Conservation (phyloP, 257 asterid species). For the Apocynum venetum region DNA sequence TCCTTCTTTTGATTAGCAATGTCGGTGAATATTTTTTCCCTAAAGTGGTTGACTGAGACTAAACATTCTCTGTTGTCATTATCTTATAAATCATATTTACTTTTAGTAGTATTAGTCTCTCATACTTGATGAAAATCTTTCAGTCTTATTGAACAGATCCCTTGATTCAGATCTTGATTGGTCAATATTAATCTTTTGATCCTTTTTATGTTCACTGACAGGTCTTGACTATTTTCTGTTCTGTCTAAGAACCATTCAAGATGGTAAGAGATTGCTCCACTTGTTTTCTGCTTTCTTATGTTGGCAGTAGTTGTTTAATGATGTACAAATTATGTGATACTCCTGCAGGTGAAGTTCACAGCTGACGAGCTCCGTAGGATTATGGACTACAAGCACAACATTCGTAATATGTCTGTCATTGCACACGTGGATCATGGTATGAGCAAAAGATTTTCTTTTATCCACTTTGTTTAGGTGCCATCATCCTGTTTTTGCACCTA, state of each 20-base stretch:
- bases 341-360: conserved; percentile 45
- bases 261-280: conserved; percentile 14
- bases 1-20: too few relatives aligned
- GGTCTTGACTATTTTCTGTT: neutral
- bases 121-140: neutral
- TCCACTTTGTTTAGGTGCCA: neutral
- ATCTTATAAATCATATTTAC: too few relatives aligned
- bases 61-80: too few relatives aligned
- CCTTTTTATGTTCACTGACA: neutral
- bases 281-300: neutral
- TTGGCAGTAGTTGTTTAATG: neutral
- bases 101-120: neutral
- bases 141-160: neutral
- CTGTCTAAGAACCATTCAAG: conserved; percentile 11
- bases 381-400: conserved; percentile 43
- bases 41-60: too few relatives aligned
- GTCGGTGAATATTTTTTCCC: too few relatives aligned
- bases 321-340: neutral
- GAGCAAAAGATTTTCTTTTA: neutral
- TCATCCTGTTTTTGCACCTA: neutral
- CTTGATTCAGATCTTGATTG: neutral
- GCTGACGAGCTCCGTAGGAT: conserved; percentile 37
- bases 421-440: conserved; percentile 50
- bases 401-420: conserved; percentile 46
- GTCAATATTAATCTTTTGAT: neutral